Base-by-base conservation (phyloP, 192 early-diverging fungal genomes). In the Martensiomyces pterosporus region DNA sequence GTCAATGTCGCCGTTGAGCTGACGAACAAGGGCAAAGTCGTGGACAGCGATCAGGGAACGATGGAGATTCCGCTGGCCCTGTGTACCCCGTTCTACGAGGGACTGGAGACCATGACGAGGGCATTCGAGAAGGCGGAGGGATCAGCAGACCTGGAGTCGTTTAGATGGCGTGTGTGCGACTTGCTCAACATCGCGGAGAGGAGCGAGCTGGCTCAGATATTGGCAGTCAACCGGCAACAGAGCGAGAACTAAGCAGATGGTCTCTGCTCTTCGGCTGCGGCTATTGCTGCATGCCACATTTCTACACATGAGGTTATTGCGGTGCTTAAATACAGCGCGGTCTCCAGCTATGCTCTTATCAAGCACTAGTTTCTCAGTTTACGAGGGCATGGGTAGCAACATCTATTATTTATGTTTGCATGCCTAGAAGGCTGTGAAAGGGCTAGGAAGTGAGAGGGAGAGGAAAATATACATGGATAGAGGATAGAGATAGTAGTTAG, bases 41-140 rank as follows among this genome's bases (percentile, higher is more conserved):
- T 57, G 9, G 62, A 57, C 27, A 43, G 39, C 24, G 62, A 65
- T 29, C 29, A 23, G 10, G 62, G 55, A 1, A 13, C 12, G 3
- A 58, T 65, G 49, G 39, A 22, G 1, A 47, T 65, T 10, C 55
- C 55, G 7, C 18, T 65, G 34, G 43, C 55, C 8, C 25, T 65
- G 32, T 39, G 32, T 5, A 48, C 62, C 5, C 62, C 62, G 5
- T 14, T 2, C 13, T 65, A 65, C 15, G 40, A 44, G 29, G 26
- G 34, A 7, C 2, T 39, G 7, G 9, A 13, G 3, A 21, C 32
- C 16, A 8, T 47, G 6, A 7, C 16, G 12, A 5, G 3, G 6
- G 43, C 62, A 35, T 24, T 51, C 7, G 17, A 22, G 1, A 12
- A 44, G 4, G 10, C 6, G 3, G 40, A 55, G 16, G 38, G 18